These are phyloP conservation scores for Trichoderma lentiforme DNA, from an alignment of 2,329 filamentous ascomycete species.

Conservation along the genomic window DNA sequence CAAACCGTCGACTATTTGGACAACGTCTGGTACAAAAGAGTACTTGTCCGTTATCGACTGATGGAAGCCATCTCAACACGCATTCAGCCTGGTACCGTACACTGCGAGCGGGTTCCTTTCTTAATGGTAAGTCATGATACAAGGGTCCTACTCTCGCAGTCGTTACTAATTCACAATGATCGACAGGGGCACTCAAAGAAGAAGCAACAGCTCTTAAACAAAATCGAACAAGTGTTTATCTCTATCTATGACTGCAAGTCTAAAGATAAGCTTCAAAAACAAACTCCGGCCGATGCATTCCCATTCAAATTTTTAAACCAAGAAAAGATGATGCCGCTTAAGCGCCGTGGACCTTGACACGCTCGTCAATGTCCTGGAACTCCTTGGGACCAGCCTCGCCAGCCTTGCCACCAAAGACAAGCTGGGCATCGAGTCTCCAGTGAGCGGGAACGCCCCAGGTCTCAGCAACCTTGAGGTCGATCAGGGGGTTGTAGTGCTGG, in stretches of 20 bases:
- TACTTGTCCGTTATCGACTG: not conserved
- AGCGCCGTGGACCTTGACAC: slow-evolving; percentile 62
- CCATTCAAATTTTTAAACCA: not conserved
- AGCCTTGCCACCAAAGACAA: slow-evolving; percentile 72
- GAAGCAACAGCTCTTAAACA: not conserved
- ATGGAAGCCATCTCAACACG: not conserved
- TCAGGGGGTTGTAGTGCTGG: slow-evolving; percentile 89
- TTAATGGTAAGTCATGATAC: not conserved
- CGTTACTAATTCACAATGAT: not conserved
- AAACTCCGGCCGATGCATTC: slow-evolving; percentile 13
- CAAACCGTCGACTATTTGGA: not conserved
- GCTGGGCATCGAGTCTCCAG: slow-evolving; percentile 78
- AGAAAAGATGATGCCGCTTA: slow-evolving; percentile 27
- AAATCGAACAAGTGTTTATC: not conserved
- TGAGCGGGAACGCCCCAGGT: slow-evolving; percentile 67
- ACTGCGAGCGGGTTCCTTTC: not conserved
- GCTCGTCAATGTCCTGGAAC: slow-evolving; percentile 62
- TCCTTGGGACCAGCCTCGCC: slow-evolving; percentile 60
- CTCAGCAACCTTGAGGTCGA: slow-evolving; percentile 67
- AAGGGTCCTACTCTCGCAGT: not conserved
- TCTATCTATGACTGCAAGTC: slow-evolving; percentile 1
- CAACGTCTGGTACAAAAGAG: not conserved
- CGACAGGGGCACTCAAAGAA: not conserved
- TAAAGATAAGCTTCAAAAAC: not conserved
- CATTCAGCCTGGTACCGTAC: not conserved